These are phyloP conservation scores for Ophiostoma perfectum DNA, from an alignment of 2,329 filamentous ascomycete species.

Conservation along the genomic window DNA sequence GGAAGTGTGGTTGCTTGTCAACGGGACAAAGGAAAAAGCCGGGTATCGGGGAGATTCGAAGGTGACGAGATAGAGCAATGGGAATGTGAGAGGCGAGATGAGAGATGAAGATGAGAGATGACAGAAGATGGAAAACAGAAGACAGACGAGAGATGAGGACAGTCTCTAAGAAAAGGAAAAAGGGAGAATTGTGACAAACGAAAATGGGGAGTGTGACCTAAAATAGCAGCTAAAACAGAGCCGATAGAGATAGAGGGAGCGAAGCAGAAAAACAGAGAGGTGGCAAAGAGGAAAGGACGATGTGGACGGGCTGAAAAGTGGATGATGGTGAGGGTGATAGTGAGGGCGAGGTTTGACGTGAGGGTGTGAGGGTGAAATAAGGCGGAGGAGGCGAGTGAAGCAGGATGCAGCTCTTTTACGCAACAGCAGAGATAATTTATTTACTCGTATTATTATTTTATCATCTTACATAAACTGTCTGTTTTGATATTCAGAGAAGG, in stretches of 20 bases:
- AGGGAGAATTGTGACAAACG: constrained; percentile 9
- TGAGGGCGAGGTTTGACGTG: not conserved
- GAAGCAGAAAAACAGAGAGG: constrained; percentile 1
- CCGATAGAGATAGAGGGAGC: constrained; percentile 3
- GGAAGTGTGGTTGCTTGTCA: not conserved
- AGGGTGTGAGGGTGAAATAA: not conserved
- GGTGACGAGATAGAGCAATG: not conserved
- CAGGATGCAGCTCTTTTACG: too few species aligned
- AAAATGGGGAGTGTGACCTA: constrained; percentile 11
- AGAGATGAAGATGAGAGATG: not conserved
- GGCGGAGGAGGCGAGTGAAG: not conserved
- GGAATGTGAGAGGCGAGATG: not conserved
- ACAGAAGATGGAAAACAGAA: not conserved
- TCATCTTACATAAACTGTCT: not conserved
- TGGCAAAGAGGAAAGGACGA: not conserved
- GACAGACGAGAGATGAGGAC: not conserved
- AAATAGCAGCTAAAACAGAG: constrained; percentile 3
- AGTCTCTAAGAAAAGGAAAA: not conserved
- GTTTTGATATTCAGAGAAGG: not conserved
- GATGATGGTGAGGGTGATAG: not conserved
- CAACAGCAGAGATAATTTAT: not conserved
- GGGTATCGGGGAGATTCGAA: not conserved
- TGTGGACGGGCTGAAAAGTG: not conserved
- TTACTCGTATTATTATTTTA: not conserved
- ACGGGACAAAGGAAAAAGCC: not conserved